phyloP scores from a whole-genome alignment of 108 stramenopile genomes.

The Bacterosira constricta region DNA sequence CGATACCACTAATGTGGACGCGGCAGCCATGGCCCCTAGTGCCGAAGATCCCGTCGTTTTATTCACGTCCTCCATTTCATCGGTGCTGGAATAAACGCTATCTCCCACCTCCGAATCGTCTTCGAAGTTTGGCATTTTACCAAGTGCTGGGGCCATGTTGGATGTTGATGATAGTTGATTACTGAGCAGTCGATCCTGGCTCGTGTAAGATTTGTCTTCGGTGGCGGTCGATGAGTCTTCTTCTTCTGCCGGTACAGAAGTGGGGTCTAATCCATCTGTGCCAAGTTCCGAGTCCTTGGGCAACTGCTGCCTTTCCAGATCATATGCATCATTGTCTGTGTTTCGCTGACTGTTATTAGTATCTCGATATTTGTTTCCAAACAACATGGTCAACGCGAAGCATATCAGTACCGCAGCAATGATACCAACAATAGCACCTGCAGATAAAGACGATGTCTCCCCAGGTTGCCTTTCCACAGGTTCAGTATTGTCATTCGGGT shows the following conservation, averaged over 20 bases:
- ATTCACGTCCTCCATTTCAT: neutral
- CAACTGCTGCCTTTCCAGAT: constrained; percentile 21
- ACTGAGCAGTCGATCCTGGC: constrained; percentile 29
- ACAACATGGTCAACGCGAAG: constrained; percentile 15
- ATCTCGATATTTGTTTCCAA: too few relatives aligned
- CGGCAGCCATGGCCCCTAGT: constrained; percentile 30
- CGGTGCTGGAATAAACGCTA: constrained; percentile 6
- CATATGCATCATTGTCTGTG: constrained; percentile 19
- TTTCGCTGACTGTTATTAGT: neutral
- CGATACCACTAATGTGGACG: constrained; percentile 40
- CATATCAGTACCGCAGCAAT: constrained; percentile 38
- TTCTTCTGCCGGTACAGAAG: constrained; percentile 6
- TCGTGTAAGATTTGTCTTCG: constrained; percentile 17
- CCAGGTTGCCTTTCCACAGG: neutral
- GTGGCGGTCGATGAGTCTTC: constrained; percentile 25
- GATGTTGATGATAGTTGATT: constrained; percentile 11
- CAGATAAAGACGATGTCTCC: neutral
- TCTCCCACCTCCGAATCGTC: constrained; percentile 20
- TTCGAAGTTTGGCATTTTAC: constrained; percentile 18
- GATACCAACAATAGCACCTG: constrained; percentile 55
- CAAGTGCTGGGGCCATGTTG: constrained; percentile 6
- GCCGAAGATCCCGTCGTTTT: constrained; percentile 2
- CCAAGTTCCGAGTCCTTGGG: constrained; percentile 8
- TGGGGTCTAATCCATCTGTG: constrained; percentile 17
- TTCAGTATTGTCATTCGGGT: neutral